Evolutionary conservation across 75 land plant genomes (phyloP), one percentile per base, ranked within the genome.

Genomic region (Pinus taeda): DNA sequence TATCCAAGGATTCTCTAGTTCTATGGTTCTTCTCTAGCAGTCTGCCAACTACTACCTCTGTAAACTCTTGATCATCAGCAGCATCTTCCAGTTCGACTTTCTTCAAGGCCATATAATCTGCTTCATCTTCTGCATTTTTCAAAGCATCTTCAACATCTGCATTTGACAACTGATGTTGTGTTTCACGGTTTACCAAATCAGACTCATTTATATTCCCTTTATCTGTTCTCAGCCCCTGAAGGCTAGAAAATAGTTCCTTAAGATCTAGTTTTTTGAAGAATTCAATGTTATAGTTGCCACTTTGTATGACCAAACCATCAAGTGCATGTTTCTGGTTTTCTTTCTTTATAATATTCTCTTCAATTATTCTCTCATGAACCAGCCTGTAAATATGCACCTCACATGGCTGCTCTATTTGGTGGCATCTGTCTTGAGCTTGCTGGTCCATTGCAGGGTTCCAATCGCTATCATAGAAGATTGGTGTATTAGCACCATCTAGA

Each of bases 401-500:
- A 15, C 99, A 92, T 36, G 98, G 95, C 82, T 97, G 99, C 42
- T 98, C 98, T 56, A 97, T 97, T 15, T 98, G 84, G 55, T 97
- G 99, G 80, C 99, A 97, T 69, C 98, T 84, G 84, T 97, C 98
- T 81, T 97, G 99, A 60, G 99, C 99, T 85, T 97, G 99, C 77
- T 93, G 96, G 77, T 97, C 99, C 99, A 97, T 97, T n/a, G 98
- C 99, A 21, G 98, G 99, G 85, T 95, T 97, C 99, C 98, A 97
- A 73, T 97, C 99, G 89, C 99, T n/a, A n/a, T n/a, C n/a, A n/a
- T n/a, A n/a, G n/a, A n/a, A n/a, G n/a, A n/a, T n/a, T n/a, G n/a
- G n/a, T n/a, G n/a, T n/a, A n/a, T n/a, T n/a, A n/a, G n/a, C n/a
- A n/a, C n/a, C n/a, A n/a, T n/a, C n/a, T n/a, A n/a, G n/a, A n/a